A percentile compares a stretch with the other conserved stretches of the same genome.
Evolutionary conservation across 192 early-diverging fungal genomes (phyloP).

Genomic region (Coemansia brasiliensis): DNA sequence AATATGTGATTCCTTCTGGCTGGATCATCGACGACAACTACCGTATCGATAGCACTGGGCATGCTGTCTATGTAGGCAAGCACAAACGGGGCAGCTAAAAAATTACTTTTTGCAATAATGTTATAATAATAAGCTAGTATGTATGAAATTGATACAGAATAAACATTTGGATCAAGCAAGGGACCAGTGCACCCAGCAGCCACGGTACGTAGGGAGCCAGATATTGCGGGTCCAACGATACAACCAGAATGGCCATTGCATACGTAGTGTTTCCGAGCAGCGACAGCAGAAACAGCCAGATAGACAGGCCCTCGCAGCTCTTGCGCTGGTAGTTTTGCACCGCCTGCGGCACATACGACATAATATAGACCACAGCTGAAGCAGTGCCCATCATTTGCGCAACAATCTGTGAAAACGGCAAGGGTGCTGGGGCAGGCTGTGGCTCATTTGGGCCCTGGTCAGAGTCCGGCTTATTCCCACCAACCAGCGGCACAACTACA

Average conservation of each 20-base stretch:
- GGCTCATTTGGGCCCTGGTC: conserved; percentile 3
- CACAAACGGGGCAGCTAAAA: conserved; percentile 24
- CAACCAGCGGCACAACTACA: neutral
- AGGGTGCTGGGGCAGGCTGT: neutral
- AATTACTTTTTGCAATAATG: neutral
- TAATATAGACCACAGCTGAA: conserved; percentile 48
- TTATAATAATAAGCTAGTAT: conserved; percentile 35
- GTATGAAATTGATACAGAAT: conserved; percentile 72
- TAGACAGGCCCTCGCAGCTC: conserved; percentile 76
- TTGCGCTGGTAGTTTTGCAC: conserved; percentile 72
- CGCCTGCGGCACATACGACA: conserved; percentile 78
- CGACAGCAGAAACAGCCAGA: conserved; percentile 79
- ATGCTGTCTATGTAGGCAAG: conserved; percentile 48
- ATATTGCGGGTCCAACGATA: conserved; percentile 65
- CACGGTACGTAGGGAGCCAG: conserved; percentile 71
- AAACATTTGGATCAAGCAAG: conserved; percentile 72
- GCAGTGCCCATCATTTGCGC: conserved; percentile 46
- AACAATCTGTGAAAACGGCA: conserved; percentile 27
- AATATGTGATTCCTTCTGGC: conserved; percentile 50
- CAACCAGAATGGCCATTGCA: conserved; percentile 72
- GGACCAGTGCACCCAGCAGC: conserved; percentile 74
- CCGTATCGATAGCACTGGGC: conserved; percentile 33
- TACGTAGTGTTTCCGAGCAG: conserved; percentile 73
- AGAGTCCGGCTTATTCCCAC: neutral
- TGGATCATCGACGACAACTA: conserved; percentile 55